Evolutionary conservation across 192 early-diverging fungal genomes (phyloP), one percentile per base, ranked within the genome.

Genomic region (Rhizoclosmatium globosum): DNA sequence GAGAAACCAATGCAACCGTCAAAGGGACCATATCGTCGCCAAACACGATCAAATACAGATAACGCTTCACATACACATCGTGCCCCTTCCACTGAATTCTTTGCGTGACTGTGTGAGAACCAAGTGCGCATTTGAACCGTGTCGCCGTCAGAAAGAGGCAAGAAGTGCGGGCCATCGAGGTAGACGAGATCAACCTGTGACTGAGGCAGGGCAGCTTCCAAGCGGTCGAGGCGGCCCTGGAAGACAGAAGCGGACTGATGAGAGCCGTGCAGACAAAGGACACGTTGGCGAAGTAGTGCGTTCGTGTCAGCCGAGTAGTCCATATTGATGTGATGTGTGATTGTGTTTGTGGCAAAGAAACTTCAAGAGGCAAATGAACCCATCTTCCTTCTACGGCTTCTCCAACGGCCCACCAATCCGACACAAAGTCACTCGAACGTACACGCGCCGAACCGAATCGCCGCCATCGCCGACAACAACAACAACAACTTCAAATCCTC

Each of bases 1-100:
- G 62, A 67, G 71, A 80, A 80, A 3, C 64, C 79, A 11, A 80
- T 53, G 6, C 74, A 3, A n/a, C 72, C 79, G 44, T 80, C 72
- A 44, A 80, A 80, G 3, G 79, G 79, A 4, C 79, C 79, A 23
- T 58, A 42, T 42, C 48, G 46, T 13, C 42, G 31, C 79, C 73
- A 73, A 17, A 74, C 42, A 38, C 59, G 15, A n/a, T 45, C 70
- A 47, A 73, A 23, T 1, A 64, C 21, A 4, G 7, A 19, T 19
- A 79, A 39, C 23, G 47, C 31, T 0, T 15, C 58, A 39, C 70
- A 79, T 15, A n/a, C 62, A 66, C 72, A 74, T 6, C 39, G 2
- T 9, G 41, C 69, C 23, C n/a, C 50, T n/a, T 48, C 38, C n/a
- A 15, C 38, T 53, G 31, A 3, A 48, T 3, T 4, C 19, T 15